Conservation (phyloP, 2,329 filamentous ascomycete genomes). For the Aspergillus clavatus region DNA sequence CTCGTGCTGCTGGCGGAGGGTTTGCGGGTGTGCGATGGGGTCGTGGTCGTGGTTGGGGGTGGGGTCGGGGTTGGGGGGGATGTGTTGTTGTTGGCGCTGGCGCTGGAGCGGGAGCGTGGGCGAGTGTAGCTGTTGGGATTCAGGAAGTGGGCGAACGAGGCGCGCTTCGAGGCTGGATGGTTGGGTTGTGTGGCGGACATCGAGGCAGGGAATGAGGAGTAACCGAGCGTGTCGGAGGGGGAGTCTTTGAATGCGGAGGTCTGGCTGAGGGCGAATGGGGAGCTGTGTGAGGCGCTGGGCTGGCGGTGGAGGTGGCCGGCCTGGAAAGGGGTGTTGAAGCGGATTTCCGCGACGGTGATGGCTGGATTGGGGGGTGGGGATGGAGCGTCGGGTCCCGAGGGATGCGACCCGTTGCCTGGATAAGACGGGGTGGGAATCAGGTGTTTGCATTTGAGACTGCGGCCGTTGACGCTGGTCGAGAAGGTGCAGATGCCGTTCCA, state of each 20-base stretch:
- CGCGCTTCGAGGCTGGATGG: conserved; percentile 23
- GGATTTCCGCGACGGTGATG: conserved; percentile 69
- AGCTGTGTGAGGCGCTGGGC: conserved; percentile 19
- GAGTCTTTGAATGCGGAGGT: conserved; percentile 12
- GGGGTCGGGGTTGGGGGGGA: conserved; percentile 9
- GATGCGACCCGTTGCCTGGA: conserved; percentile 7
- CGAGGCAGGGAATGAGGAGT: background rate
- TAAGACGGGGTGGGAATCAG: conserved; percentile 46
- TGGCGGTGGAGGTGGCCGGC: conserved; percentile 28
- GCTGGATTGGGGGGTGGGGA: conserved; percentile 26
- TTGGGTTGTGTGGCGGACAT: conserved; percentile 3
- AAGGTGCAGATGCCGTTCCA: conserved; percentile 90
- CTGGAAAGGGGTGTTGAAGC: conserved; percentile 76
- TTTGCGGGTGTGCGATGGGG: conserved; percentile 26
- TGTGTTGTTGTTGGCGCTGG: conserved; percentile 20
- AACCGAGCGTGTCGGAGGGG: conserved; percentile 4
- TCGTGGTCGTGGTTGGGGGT: conserved; percentile 15
- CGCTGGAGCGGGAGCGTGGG: conserved; percentile 24
- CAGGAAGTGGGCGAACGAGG: conserved; percentile 28
- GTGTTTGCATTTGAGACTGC: conserved; percentile 70
- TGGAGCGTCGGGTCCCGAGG: conserved; percentile 10
- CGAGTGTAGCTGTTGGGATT: conserved; percentile 27
- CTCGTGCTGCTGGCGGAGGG: conserved; percentile 28
- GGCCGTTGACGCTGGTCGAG: conserved; percentile 68
- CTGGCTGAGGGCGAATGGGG: conserved; percentile 19